Evolutionary conservation across 2,329 filamentous ascomycete species (phyloP), one percentile per base, ranked within the genome.

Genomic region (Pyrenophora tritici-repentis): DNA sequence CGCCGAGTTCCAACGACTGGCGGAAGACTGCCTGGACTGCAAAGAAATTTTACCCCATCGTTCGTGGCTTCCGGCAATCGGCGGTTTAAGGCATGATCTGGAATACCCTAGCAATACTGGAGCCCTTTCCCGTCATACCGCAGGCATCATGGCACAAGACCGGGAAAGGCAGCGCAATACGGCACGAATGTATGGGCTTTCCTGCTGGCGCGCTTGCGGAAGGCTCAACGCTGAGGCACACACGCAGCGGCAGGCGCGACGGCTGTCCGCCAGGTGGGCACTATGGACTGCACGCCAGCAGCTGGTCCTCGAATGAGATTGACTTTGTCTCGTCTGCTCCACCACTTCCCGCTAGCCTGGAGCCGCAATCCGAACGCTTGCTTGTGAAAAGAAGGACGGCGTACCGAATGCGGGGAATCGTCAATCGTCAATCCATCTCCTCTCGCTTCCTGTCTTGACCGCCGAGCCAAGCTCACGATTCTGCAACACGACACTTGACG

Each of bases 321-420:
- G 54, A 53, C 26, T 58, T 9, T 62, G 62, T 58, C 50, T 54
- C 61, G 53, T 63, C 59, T 66, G 62, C 64, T 66, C 64, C 61
- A 62, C 53, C 39, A 49, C 52, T 52, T 13, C 50, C 59, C 51
- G 56, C 56, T 63, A 58, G 59, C 56, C 63, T 55, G 56, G 54
- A 55, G 55, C 61, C 59, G 61, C 63, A 60, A 49, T 50, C 60
- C 61, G 58, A 58, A 55, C 48, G 64, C 62, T 64, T 43, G 40
- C 41, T 53, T 59, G 55, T 62, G 61, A 62, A 65, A 63, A 70
- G 62, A 66, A 66, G 63, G 57, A 63, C 59, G 57, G 56, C 49
- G 58, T 61, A 52, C 58, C 55, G 65, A 68, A 71, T 72, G 70
- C 70, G 68, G 70, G 70, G 70, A 71, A 71, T 68, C 57, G 39